These are phyloP conservation scores for Trichoderma arundinaceum DNA, from an alignment of 2,329 filamentous ascomycete species.

Conservation along the genomic window DNA sequence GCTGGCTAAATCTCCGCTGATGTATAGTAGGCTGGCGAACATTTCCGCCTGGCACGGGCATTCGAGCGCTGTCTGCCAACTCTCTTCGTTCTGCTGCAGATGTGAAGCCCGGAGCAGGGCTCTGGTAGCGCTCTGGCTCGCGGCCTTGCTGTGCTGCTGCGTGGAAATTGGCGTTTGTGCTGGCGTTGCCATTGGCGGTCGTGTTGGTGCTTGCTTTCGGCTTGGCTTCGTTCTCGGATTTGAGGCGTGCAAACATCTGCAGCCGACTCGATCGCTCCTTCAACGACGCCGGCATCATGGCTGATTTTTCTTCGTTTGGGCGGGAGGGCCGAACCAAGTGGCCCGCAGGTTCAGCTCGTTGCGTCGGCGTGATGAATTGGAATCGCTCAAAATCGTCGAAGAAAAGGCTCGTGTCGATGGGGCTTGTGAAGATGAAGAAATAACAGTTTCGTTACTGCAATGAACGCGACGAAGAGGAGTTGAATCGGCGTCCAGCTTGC, in stretches of 20 bases:
- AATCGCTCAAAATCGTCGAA: background rate
- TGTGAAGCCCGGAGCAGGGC: constrained; percentile 30
- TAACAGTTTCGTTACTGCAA: background rate
- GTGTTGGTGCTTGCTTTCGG: background rate
- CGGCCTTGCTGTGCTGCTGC: constrained; percentile 34
- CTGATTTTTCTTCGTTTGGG: background rate
- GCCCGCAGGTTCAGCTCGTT: background rate
- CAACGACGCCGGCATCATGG: constrained; percentile 41
- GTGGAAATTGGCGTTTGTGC: constrained; percentile 25
- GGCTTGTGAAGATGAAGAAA: background rate
- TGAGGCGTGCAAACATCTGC: constrained; percentile 41
- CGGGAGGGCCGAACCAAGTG: background rate
- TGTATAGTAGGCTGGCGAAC: constrained; percentile 41
- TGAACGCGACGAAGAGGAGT: constrained; percentile 22
- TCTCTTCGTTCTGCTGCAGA: constrained; percentile 39
- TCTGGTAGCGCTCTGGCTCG: constrained; percentile 35
- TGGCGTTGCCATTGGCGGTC: background rate
- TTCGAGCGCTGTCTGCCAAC: constrained; percentile 44
- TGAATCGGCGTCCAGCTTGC: constrained; percentile 3
- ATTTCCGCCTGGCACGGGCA: constrained; percentile 43
- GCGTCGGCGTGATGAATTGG: background rate
- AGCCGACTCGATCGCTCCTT: constrained; percentile 44
- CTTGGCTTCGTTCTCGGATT: constrained; percentile 37
- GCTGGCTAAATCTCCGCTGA: constrained; percentile 39
- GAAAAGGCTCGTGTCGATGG: background rate